Percentiles rank a stretch among this genome's conserved stretches.
Conservation (phyloP, 2,329 filamentous ascomycete genomes). For the Cladophialophora bantiana region DNA sequence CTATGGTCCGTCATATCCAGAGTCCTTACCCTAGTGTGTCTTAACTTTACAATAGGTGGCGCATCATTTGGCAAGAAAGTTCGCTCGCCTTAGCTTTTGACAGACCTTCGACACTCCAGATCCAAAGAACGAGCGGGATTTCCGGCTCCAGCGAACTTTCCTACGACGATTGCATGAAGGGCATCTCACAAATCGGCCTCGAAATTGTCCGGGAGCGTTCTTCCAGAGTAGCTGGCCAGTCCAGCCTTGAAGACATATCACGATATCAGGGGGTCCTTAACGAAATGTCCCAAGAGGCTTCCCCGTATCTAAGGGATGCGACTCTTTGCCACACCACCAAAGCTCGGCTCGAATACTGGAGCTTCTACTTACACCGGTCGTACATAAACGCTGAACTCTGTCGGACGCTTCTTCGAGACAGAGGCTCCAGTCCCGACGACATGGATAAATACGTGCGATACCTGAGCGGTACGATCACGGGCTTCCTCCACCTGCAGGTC, state of each 20-base stretch:
- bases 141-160: conserved; percentile 34
- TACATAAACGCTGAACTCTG: conserved; percentile 68
- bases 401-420: conserved; percentile 49
- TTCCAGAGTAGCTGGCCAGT: conserved; percentile 58
- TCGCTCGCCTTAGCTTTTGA: conserved; percentile 47
- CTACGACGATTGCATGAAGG: conserved; percentile 44
- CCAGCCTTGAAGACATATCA: conserved; percentile 61
- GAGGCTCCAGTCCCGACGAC: background rate
- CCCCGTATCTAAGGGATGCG: conserved; percentile 63
- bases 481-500: conserved; percentile 1
- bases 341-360: conserved; percentile 66
- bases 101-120: conserved; percentile 40
- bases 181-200: conserved; percentile 41
- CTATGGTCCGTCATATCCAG: conserved; percentile 63
- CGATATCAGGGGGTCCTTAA: conserved; percentile 63
- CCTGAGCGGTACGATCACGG: background rate
- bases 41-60: conserved; percentile 42
- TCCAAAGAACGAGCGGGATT: background rate
- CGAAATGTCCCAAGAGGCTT: conserved; percentile 63
- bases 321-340: conserved; percentile 49
- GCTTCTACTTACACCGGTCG: conserved; percentile 65
- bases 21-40: conserved; percentile 46
- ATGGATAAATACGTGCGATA: conserved; percentile 1
- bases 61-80: conserved; percentile 48
- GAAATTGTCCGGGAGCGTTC: conserved; percentile 52